Evolutionary conservation across 2,329 filamentous ascomycete genomes (phyloP).

Genomic region (Fonsecaea multimorphosa): DNA sequence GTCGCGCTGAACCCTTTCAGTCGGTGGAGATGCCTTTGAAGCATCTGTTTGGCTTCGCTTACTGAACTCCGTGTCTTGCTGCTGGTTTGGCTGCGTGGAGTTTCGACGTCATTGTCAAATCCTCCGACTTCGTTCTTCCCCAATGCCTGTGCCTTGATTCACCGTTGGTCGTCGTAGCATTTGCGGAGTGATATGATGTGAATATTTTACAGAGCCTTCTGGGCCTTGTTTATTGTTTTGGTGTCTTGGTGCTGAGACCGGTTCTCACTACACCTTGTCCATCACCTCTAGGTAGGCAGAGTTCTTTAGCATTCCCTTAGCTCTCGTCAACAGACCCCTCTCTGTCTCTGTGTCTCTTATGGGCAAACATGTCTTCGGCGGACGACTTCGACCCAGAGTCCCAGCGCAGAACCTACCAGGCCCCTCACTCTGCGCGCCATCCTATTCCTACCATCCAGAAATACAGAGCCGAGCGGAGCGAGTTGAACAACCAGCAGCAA

Average conservation of each 20-base stretch:
- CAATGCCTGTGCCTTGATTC: conserved; percentile 23
- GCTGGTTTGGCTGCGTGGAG: conserved; percentile 21
- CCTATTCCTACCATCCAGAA: conserved; percentile 39
- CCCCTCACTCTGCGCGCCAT: conserved; percentile 36
- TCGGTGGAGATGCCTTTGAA: conserved; percentile 3
- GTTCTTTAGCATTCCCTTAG: background rate
- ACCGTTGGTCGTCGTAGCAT: background rate
- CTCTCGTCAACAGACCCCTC: background rate
- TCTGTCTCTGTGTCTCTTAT: background rate
- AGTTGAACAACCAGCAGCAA: conserved; percentile 32
- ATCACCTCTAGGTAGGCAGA: conserved; percentile 20
- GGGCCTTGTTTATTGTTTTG: background rate
- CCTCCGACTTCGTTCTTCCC: background rate
- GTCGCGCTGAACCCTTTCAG: conserved; percentile 5
- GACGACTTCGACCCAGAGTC: conserved; percentile 35
- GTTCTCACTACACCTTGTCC: conserved; percentile 2
- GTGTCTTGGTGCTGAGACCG: conserved; percentile 16
- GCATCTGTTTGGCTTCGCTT: conserved; percentile 13
- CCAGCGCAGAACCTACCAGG: conserved; percentile 21
- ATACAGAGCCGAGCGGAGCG: conserved; percentile 36
- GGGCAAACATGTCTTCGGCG: conserved; percentile 16
- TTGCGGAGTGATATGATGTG: conserved; percentile 11
- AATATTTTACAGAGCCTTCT: conserved; percentile 6
- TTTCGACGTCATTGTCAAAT: conserved; percentile 24
- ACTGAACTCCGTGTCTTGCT: conserved; percentile 5